Percentiles rank a stretch among this genome's conserved stretches.
phyloP scores from a whole-genome alignment of 345 rosid genomes.

The Gossypium australe region DNA sequence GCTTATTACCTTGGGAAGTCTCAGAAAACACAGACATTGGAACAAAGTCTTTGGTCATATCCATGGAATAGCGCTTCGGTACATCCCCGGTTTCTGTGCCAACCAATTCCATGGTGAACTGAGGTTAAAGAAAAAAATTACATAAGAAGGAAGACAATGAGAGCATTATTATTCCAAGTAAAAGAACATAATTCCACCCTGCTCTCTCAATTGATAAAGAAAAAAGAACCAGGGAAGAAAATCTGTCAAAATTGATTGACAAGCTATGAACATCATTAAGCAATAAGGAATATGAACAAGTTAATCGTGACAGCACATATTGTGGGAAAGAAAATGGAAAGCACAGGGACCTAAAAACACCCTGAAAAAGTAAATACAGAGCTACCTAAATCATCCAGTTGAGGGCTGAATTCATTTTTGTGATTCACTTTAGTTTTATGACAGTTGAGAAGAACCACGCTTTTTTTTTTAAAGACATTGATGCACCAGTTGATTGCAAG shows the following conservation, averaged over 20 bases:
- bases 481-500: not conserved
- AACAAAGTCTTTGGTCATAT: conserved; percentile 63
- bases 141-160: not conserved
- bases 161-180: not conserved
- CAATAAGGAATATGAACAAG: not conserved
- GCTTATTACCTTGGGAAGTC: conserved; percentile 58
- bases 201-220: not conserved
- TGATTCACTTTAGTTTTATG: conserved; percentile 3
- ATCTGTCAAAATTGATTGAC: not conserved
- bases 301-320: not conserved
- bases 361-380: not conserved
- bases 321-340: not conserved
- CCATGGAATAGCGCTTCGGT: conserved; percentile 66
- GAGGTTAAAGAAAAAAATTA: conserved; percentile 14
- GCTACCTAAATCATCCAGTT: not conserved
- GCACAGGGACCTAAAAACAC: not conserved
- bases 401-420: not conserved
- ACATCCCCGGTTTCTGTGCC: conserved; percentile 55
- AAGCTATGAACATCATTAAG: not conserved
- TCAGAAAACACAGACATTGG: conserved; percentile 70
- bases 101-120: conserved; percentile 71
- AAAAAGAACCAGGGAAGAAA: not conserved
- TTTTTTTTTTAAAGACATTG: not conserved
- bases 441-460: not conserved
- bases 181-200: not conserved